These are phyloP conservation scores for Hygrophorus pudorinus DNA, from an alignment of 768 basidiomycete genomes.

Conservation along the genomic window DNA sequence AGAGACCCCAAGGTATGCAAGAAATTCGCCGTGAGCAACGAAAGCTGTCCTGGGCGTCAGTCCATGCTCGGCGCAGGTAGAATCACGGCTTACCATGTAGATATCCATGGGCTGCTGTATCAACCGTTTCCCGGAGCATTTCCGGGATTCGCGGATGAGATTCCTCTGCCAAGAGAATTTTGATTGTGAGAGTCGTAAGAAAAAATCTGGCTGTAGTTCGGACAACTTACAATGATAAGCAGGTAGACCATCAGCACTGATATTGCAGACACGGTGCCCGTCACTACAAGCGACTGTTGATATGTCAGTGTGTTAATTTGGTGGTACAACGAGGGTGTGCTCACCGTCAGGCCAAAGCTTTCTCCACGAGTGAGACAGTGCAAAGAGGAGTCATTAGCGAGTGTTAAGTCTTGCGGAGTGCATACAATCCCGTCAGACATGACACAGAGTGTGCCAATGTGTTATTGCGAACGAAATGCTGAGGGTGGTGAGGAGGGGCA, in stretches of 20 bases:
- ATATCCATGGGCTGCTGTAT: conserved; percentile 4
- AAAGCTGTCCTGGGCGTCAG: background rate
- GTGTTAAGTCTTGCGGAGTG: background rate
- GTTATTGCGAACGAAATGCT: too few relatives aligned
- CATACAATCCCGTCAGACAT: background rate
- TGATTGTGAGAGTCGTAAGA: too few relatives aligned
- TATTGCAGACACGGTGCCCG: conserved; percentile 1
- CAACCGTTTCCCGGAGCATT: background rate
- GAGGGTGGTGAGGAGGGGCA: background rate
- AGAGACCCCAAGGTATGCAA: conserved; percentile 4
- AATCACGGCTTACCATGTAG: background rate
- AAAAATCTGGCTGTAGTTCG: background rate
- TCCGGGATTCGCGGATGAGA: background rate
- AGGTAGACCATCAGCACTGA: conserved; percentile 2
- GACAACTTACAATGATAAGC: conserved; percentile 4
- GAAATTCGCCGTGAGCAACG: conserved; percentile 3
- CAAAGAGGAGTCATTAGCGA: background rate
- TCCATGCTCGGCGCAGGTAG: background rate
- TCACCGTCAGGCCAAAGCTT: conserved; percentile 3
- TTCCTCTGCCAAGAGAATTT: conserved; percentile 2
- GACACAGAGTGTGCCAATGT: too few relatives aligned
- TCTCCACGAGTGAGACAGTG: conserved; percentile 6
- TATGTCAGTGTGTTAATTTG: background rate
- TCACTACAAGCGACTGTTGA: conserved; percentile 1
- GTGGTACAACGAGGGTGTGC: background rate